Percentiles rank a stretch among this genome's conserved stretches.
phyloP scores from a whole-genome alignment of 1,139 yeast genomes.

The Blastobotrys persicus region DNA sequence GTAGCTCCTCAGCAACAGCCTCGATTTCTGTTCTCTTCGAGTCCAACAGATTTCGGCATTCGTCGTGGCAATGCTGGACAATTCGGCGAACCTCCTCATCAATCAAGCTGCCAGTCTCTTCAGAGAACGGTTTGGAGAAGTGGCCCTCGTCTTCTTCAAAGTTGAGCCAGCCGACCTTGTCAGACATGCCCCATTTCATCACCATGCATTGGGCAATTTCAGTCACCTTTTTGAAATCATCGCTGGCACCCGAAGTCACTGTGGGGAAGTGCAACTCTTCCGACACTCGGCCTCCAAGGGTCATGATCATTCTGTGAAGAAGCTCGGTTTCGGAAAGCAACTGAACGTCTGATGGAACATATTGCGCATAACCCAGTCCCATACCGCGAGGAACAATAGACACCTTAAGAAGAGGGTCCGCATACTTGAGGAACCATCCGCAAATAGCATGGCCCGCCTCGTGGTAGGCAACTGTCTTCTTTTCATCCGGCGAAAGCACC shows the following conservation, averaged over 20 bases:
- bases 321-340: constrained; percentile 75
- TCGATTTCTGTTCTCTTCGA: constrained; percentile 72
- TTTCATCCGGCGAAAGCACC: constrained; percentile 81
- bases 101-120: constrained; percentile 72
- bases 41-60: constrained; percentile 62
- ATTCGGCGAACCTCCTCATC: constrained; percentile 83
- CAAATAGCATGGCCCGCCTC: constrained; percentile 99
- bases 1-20: constrained; percentile 79
- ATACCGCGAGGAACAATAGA: constrained; percentile 96
- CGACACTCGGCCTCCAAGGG: constrained; percentile 93
- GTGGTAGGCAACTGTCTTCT: constrained; percentile 88
- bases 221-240: constrained; percentile 94
- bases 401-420: constrained; percentile 91
- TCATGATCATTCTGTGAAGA: constrained; percentile 88
- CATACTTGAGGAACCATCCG: constrained; percentile 89
- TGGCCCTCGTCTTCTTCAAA: constrained; percentile 57
- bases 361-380: constrained; percentile 97
- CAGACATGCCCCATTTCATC: constrained; percentile 84
- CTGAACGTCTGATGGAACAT: constrained; percentile 89
- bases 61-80: constrained; percentile 69
- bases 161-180: constrained; percentile 77
- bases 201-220: constrained; percentile 93
- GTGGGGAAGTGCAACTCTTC: constrained; percentile 88
- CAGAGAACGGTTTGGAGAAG: constrained; percentile 87
- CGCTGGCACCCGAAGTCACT: constrained; percentile 94